These are phyloP conservation scores for Chlorencoelia australis DNA, from an alignment of 2,329 filamentous ascomycete species.

Conservation along the genomic window DNA sequence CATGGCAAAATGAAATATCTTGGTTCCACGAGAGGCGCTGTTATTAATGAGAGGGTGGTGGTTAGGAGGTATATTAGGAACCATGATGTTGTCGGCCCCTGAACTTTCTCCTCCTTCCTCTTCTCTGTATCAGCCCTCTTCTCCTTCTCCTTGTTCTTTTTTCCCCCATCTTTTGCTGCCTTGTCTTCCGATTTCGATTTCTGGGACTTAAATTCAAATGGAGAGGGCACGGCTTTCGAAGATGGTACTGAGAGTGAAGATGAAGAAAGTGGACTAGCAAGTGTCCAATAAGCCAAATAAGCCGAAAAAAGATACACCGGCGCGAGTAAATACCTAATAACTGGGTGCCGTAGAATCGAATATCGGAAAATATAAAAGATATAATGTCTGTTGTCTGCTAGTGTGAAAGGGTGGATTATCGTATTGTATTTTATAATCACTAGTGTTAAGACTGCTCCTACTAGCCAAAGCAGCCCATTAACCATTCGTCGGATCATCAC, in stretches of 20 bases:
- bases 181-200: no score
- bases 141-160: no score
- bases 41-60: conserved; percentile 69
- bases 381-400: conserved; percentile 95
- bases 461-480: no score
- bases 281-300: conserved; percentile 55
- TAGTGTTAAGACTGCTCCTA: no score
- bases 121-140: not conserved
- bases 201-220: no score
- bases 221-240: no score
- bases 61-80: conserved; percentile 52
- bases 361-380: conserved; percentile 93
- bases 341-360: conserved; percentile 56
- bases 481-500: no score
- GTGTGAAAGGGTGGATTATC: conserved; percentile 86
- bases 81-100: conserved; percentile 43
- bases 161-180: no score
- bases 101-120: not conserved
- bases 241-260: conserved; percentile 16
- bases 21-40: conserved; percentile 87
- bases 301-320: conserved; percentile 61
- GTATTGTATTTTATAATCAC: conserved; percentile 70
- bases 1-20: conserved; percentile 94
- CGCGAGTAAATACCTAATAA: conserved; percentile 56
- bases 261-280: conserved; percentile 35